Conservation (phyloP, 495 filamentous ascomycete genomes). For the Penicillium parvum region DNA sequence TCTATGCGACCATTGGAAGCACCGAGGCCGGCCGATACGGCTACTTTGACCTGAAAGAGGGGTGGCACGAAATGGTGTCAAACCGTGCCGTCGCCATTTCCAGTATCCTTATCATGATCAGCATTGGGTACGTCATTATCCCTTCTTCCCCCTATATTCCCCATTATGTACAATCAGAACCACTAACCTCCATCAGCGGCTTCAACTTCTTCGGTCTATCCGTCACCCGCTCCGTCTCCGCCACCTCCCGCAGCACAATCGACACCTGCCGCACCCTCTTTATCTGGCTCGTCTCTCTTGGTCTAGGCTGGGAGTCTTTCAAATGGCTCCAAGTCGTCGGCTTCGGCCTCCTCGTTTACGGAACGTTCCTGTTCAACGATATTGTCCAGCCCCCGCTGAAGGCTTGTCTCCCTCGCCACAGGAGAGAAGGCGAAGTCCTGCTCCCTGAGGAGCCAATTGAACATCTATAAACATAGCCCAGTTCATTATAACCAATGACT, state of each 20-base stretch:
- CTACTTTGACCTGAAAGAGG: slow-evolving; percentile 86
- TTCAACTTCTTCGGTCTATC: slow-evolving; percentile 98
- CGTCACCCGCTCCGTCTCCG: slow-evolving; percentile 82
- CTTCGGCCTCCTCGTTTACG: slow-evolving; percentile 87
- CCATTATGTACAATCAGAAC: background rate
- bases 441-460: slow-evolving; percentile 83
- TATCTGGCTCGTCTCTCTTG: slow-evolving; percentile 95
- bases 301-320: slow-evolving; percentile 94
- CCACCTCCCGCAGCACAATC: slow-evolving; percentile 89
- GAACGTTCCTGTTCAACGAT: slow-evolving; percentile 95
- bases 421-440: slow-evolving; percentile 52
- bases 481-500: too few species aligned
- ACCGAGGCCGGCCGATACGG: slow-evolving; percentile 71
- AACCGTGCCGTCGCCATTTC: slow-evolving; percentile 67
- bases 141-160: background rate
- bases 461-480: slow-evolving; percentile 50
- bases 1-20: slow-evolving; percentile 71
- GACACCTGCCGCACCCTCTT: slow-evolving; percentile 97
- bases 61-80: slow-evolving; percentile 67
- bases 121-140: slow-evolving; percentile 69
- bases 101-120: slow-evolving; percentile 89
- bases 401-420: slow-evolving; percentile 45
- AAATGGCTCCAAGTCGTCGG: slow-evolving; percentile 95
- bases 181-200: slow-evolving; percentile 50
- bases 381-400: slow-evolving; percentile 75